Evolutionary conservation across 805 yeast species (phyloP).

Genomic region (fission yeast (Schizosaccharomyces pombe)): DNA sequence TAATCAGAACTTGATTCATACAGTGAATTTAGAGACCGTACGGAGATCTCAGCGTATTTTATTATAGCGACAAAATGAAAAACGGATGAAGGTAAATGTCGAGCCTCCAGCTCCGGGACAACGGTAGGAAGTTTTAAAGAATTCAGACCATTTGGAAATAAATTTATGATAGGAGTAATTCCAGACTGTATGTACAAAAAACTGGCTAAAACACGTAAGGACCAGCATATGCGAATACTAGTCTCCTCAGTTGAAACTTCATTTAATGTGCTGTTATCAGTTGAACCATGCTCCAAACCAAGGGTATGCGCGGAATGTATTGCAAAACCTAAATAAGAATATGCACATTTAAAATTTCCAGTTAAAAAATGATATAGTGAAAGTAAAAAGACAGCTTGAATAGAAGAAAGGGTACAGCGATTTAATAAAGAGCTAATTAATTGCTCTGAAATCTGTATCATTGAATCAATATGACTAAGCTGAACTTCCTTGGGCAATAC

Average conservation of each 20-base stretch:
- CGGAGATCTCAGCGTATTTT: not conserved
- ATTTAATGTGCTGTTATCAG: not conserved
- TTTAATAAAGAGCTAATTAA: not conserved
- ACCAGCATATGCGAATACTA: not conserved
- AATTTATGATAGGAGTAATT: not conserved
- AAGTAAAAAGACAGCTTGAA: not conserved
- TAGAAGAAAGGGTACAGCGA: not conserved
- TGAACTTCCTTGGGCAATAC: too few species aligned
- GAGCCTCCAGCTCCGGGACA: not conserved
- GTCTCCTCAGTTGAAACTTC: not conserved
- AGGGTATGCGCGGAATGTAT: not conserved
- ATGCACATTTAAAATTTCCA: not conserved
- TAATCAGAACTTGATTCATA: not conserved
- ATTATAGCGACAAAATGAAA: not conserved
- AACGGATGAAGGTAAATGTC: not conserved
- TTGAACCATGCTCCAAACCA: not conserved
- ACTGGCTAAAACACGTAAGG: not conserved
- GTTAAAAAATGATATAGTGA: not conserved
- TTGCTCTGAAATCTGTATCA: not conserved
- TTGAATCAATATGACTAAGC: not conserved
- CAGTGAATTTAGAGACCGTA: not conserved
- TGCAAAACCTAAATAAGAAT: not conserved
- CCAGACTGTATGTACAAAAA: not conserved
- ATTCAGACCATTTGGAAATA: not conserved
- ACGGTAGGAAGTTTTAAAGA: not conserved